Base-by-base conservation (phyloP, 1,284 basidiomycete genomes). In the Xanthoconium separans region DNA sequence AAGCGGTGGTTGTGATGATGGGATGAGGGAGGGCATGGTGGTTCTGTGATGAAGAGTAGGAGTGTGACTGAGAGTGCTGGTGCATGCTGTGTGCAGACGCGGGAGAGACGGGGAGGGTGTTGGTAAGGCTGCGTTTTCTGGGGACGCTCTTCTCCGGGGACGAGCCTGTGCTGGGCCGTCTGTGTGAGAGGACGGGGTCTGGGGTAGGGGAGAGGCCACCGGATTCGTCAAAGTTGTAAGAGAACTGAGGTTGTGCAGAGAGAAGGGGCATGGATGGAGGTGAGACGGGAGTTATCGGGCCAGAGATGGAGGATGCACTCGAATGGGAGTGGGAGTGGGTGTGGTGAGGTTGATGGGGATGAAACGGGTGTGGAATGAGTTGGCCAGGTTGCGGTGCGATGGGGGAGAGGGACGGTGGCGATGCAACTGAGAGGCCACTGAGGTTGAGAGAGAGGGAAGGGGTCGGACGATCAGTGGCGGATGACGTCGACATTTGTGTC, bases 381-480 rank as follows among this genome's bases (percentile, higher is more conserved):
- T 64, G 56, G 6, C 5, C 54, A 10, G 49, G 49, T 54, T 63
- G 58, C 41, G 78, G 76, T 42, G 76, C 78, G 61, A 83, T 79
- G 41, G 85, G 84, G 12, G 84, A 85, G 49, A 82, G 74, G 55
- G 79, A 79, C 18, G 81, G 77, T 16, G 86, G 84, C 13, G 83
- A 85, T 34, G 83, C 70, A 57, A 88, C 85, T 47, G 79, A 74
- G 51, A 89, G 77, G 1, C 78, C 77, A 31, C 81, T 82, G 53
- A 89, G 74, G 65, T 88, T 89, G 66, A 89, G 80, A n/a, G 83
- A 81, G 51, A 88, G 75, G 0, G n/a, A 39, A n/a, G 37, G n/a
- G 37, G 70, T 61, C 8, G 69, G 55, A 15, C 60, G 58, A 40
- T 63, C 64, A 18, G 65, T 37, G 24, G 34, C 12, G 46, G 56